Evolutionary conservation across 495 filamentous ascomycete species (phyloP), one percentile per base, ranked within the genome.

Genomic region (Talaromyces ruber): DNA sequence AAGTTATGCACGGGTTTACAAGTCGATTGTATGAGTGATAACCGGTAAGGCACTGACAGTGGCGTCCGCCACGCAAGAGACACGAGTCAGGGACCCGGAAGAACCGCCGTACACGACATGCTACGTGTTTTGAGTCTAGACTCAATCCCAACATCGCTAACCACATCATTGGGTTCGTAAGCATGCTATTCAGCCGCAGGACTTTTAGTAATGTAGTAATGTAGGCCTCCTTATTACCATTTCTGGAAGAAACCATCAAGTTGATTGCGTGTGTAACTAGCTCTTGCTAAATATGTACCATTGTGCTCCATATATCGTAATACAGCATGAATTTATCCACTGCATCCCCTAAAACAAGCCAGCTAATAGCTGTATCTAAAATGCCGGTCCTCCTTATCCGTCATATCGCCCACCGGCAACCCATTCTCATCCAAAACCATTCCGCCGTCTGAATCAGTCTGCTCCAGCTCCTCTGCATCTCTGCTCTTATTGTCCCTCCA

Each of bases 401-500:
- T 71, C 12, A 69, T 24, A 60, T 71, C 68, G 34, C 34, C 34
- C 34, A 39, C 14, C 14, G 34, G 34, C 34, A 39, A 16, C 34
- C 34, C 34, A 39, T 39, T 39, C 34, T 39, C 34, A 39, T 39
- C 34, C 34, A 12, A 37, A 63, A 25, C 28, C 54, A 9, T 39
- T n/a, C 9, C 11, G 4, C 18, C 28, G 34, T 8, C 50, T 45
- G 30, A 34, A 21, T 47, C 50, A 9, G 32, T 39, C 6, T 65
- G 57, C 29, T n/a, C 26, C 2, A 58, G 18, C 55, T 39, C 18
- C 32, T 37, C 29, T 14, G 14, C 18, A 32, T 64, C 62, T 16
- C 67, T 63, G 21, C 59, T 45, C 6, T 54, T 29, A 29, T 73
- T 70, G 51, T 72, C 68, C n/a, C 39, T 55, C 5, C 58, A 28